phyloP scores from a whole-genome alignment of 805 yeast genomes.

The Scheffersomyces lignosus region DNA sequence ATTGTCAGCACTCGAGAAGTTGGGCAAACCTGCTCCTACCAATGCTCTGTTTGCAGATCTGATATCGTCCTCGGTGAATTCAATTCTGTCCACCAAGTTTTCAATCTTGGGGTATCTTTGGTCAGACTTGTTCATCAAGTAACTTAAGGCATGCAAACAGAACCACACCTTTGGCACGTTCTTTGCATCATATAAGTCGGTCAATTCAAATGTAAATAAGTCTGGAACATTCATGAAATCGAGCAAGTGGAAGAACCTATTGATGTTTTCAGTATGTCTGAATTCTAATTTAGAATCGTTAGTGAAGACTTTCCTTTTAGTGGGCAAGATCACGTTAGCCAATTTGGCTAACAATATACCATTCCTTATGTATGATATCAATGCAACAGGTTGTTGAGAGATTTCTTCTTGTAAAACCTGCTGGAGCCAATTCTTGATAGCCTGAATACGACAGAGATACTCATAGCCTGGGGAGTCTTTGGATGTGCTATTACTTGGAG shows the following conservation, averaged over 20 bases:
- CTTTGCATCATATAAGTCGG: constrained; percentile 89
- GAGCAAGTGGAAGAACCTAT: constrained; percentile 71
- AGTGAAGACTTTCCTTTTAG: constrained; percentile 54
- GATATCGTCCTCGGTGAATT: constrained; percentile 69
- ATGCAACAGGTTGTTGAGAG: constrained; percentile 52
- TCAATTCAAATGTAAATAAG: constrained; percentile 83
- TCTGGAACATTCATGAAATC: constrained; percentile 78
- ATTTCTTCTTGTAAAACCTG: constrained; percentile 56
- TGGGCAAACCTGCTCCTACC: constrained; percentile 70
- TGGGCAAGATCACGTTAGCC: constrained; percentile 70
- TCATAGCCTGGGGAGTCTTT: constrained; percentile 55
- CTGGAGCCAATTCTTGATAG: constrained; percentile 83
- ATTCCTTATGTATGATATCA: constrained; percentile 69
- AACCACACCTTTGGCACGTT: constrained; percentile 92
- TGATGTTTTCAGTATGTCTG: constrained; percentile 91
- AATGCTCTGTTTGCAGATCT: constrained; percentile 67
- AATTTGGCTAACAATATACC: constrained; percentile 85
- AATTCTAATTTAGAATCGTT: constrained; percentile 65
- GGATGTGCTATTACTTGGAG: constrained; percentile 29
- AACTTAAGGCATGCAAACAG: constrained; percentile 86
- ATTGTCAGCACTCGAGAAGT: constrained; percentile 53
- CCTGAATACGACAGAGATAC: constrained; percentile 75
- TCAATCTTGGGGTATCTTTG: constrained; percentile 57
- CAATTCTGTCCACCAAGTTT: constrained; percentile 59
- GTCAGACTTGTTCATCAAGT: constrained; percentile 60